Base-by-base conservation (phyloP, 2,329 filamentous ascomycete species). In the Calonectria multiphialidica region DNA sequence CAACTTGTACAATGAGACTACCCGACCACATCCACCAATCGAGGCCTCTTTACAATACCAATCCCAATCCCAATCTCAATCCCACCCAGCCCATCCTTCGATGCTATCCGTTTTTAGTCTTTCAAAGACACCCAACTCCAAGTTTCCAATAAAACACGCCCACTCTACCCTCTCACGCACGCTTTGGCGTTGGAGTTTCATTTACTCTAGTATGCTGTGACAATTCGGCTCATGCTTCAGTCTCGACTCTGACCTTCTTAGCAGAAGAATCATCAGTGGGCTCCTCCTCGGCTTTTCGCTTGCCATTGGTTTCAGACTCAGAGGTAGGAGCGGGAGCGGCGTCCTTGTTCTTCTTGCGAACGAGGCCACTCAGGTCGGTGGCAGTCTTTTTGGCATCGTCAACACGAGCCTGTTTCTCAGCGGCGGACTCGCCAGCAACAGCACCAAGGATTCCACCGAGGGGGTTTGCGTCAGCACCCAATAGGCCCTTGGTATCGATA, bases 351-450 rank as follows among this genome's bases (percentile, higher is more conserved):
- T 93, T 95, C 80, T 93, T 96, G 78, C 93, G 91, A 50, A 96
- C 92, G 55, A 96, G 86, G n/a, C 92, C 90, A 0, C 90, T 91
- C 16, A 97, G 85, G 80, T 97, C 94, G 18, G 90, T 95, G 8
- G 94, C 94, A 9, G 86, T 89, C 84, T 93, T 93, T 78, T 92
- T 94, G 33, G 93, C 94, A 80, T 95, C 93, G 55, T 93, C 91
- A 55, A 95, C 87, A 75, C 90, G 88, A 28, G 91, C 91, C 75
- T 91, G 87, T 64, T 91, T 89, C 68, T 92, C 88, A 1, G 86
- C 87, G 3, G 90, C 86, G 42, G 90, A 89, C 79, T 92, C 90
- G 70, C 92, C 93, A 5, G 93, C 82, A 49, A 91, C 87, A 23
- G 90, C 88, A 69, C 92, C 91, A 8, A 95, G 85, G 30, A 95